These are phyloP conservation scores for Scorias spongiosa DNA, from an alignment of 2,329 filamentous ascomycete species.

Conservation along the genomic window DNA sequence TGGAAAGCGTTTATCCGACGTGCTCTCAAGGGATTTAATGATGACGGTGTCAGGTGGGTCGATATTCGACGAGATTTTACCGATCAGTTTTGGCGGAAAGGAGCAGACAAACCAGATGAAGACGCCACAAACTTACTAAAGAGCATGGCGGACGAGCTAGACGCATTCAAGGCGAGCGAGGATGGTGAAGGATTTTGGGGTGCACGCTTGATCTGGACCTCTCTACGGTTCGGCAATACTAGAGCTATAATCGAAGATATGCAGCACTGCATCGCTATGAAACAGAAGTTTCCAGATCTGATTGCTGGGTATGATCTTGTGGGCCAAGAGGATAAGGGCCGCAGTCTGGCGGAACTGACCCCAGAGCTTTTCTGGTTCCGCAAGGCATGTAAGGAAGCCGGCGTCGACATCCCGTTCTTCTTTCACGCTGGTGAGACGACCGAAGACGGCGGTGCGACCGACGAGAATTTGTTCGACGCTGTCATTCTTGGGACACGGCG, in stretches of 20 bases:
- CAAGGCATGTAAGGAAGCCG: conserved; percentile 63
- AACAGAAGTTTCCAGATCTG: conserved; percentile 61
- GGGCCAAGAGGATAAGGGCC: conserved; percentile 69
- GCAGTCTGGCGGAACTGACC: conserved; percentile 59
- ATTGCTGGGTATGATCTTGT: conserved; percentile 83
- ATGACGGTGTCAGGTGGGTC: conserved; percentile 72
- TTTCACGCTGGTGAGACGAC: conserved; percentile 88
- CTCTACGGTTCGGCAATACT: conserved; percentile 48
- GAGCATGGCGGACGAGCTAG: conserved; percentile 62
- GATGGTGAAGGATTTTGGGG: conserved; percentile 72
- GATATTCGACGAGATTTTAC: conserved; percentile 68
- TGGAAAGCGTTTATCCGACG: conserved; percentile 60
- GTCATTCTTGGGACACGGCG: conserved; percentile 72
- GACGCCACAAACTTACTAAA: conserved; percentile 56
- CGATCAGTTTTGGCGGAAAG: conserved; percentile 51
- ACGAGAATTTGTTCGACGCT: conserved; percentile 79
- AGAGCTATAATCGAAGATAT: conserved; percentile 58
- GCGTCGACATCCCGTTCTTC: conserved; percentile 79
- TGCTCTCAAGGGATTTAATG: conserved; percentile 55
- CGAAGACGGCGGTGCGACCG: conserved; percentile 59
- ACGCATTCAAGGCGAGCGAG: conserved; percentile 55
- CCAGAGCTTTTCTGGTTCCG: conserved; percentile 90
- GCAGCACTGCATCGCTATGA: conserved; percentile 74
- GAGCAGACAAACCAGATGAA: conserved; percentile 48
- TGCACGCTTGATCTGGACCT: conserved; percentile 71